Conservation (phyloP, 2,329 filamentous ascomycete species). For the Venturia effusa region DNA sequence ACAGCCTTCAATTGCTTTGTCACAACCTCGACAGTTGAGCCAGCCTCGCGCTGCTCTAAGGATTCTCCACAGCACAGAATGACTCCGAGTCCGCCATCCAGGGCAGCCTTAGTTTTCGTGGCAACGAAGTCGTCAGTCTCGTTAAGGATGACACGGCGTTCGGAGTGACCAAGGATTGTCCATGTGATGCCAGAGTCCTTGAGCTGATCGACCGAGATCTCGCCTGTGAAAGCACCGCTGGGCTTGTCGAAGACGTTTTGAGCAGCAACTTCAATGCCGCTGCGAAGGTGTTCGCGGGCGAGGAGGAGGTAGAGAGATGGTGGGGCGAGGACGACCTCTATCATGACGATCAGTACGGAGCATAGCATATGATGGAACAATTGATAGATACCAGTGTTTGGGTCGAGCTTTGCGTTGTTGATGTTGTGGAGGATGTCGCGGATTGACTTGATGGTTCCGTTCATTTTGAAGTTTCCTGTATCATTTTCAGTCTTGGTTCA, state of each 20-base stretch:
- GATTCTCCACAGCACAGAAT: constrained; percentile 98
- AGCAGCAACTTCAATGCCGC: constrained; percentile 73
- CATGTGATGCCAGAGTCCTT: constrained; percentile 81
- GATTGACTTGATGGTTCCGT: constrained; percentile 82
- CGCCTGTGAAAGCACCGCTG: constrained; percentile 92
- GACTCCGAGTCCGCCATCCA: constrained; percentile 77
- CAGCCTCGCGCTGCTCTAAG: constrained; percentile 79
- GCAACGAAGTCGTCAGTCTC: constrained; percentile 82
- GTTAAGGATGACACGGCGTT: constrained; percentile 80
- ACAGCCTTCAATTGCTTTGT: constrained; percentile 78
- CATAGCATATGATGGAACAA: neutral
- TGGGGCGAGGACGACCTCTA: constrained; percentile 91
- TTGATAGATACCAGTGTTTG: constrained; percentile 53
- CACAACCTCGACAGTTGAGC: constrained; percentile 76
- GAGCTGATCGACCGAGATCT: constrained; percentile 87
- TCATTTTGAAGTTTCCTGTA: constrained; percentile 35
- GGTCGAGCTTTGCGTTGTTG: constrained; percentile 72
- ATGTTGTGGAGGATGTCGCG: constrained; percentile 83
- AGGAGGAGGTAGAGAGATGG: constrained; percentile 84
- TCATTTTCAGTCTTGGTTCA: neutral
- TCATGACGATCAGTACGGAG: neutral
- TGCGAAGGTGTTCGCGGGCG: constrained; percentile 65
- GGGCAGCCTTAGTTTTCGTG: constrained; percentile 85
- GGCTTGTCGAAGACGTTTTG: constrained; percentile 98
- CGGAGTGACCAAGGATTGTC: constrained; percentile 88